Evolutionary conservation across 306 rosid species (phyloP), one percentile per base, ranked within the genome.

Genomic region (Cicer chorassanicum): DNA sequence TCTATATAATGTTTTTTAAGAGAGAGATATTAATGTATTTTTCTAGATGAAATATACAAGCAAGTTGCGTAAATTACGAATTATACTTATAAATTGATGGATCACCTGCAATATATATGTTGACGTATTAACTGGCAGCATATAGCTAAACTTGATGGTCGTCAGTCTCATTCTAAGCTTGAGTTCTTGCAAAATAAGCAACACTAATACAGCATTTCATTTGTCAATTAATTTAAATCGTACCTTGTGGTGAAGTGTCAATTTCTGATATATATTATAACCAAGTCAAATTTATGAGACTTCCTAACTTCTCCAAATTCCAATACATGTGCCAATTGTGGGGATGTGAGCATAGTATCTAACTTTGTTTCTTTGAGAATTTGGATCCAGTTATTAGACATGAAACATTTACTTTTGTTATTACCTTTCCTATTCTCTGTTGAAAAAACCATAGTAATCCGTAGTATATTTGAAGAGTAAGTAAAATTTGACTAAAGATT

Each of bases 201-300:
- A 41, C 50, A 46, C 6, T 5, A 21, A 45, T 39, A 50, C 6
- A 21, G 11, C 8, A 69, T 15, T 50, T 8, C 14, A 14, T 51
- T 34, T n/a, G 61, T 36, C 62, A 36, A 69, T 50, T 43, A 34
- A 49, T 68, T 43, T 44, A 19, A 46, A 55, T 34, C 9, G 16
- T 57, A 29, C 45, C 56, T 21, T 72, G 8, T 72, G 43, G 56
- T 42, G 21, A 6, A 72, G 29, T 16, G 57, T 67, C 72, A 21
- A 67, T 66, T 43, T 11, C 54, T 6, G 1, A 43, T 18, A 7
- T 15, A 19, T 19, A 44, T 9, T 19, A 19, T 53, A 39, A 54
- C 5, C 44, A 4, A 72, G 67, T 72, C 44, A 72, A 56, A 43
- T 73, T 44, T 57, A 42, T 29, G 29, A 2, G 18, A 42, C 60